These are phyloP conservation scores for Penicillium sp. DNA, from an alignment of 2,329 filamentous ascomycete genomes.

Conservation along the genomic window DNA sequence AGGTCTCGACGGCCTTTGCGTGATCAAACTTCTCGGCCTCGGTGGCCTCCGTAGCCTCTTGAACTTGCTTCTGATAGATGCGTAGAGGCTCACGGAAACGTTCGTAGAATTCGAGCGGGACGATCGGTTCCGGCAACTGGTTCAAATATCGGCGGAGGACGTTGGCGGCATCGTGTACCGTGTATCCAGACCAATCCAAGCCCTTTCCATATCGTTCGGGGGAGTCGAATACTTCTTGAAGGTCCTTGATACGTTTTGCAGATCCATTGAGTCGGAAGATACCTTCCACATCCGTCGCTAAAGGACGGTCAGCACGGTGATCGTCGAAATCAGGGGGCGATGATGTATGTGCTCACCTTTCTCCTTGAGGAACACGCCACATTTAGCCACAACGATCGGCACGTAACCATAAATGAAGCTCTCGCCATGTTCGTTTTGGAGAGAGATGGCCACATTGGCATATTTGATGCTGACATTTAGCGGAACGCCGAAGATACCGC, in stretches of 20 bases:
- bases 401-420: slow-evolving; percentile 99
- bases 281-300: slow-evolving; percentile 91
- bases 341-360: slow-evolving; percentile 70
- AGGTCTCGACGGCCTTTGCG: slow-evolving; percentile 74
- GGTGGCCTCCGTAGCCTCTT: slow-evolving; percentile 69
- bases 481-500: slow-evolving; percentile 92
- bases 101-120: slow-evolving; percentile 91
- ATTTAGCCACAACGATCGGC: slow-evolving; percentile 97
- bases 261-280: slow-evolving; percentile 96
- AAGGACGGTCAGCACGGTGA: slow-evolving; percentile 30
- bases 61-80: slow-evolving; percentile 69
- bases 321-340: slow-evolving; percentile 3
- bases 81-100: slow-evolving; percentile 84
- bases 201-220: slow-evolving; percentile 96
- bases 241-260: slow-evolving; percentile 96
- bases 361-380: slow-evolving; percentile 95
- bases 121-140: slow-evolving; percentile 93
- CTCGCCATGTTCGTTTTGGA: slow-evolving; percentile 88
- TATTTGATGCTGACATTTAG: slow-evolving; percentile 94
- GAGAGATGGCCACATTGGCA: slow-evolving; percentile 95
- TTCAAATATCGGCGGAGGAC: slow-evolving; percentile 95
- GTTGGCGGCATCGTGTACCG: slow-evolving; percentile 97
- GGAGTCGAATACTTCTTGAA: slow-evolving; percentile 89
- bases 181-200: slow-evolving; percentile 95
- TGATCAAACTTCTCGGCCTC: slow-evolving; percentile 77